These are phyloP conservation scores for Pichia inconspicua DNA, from an alignment of 1,139 yeast genomes.

Conservation along the genomic window DNA sequence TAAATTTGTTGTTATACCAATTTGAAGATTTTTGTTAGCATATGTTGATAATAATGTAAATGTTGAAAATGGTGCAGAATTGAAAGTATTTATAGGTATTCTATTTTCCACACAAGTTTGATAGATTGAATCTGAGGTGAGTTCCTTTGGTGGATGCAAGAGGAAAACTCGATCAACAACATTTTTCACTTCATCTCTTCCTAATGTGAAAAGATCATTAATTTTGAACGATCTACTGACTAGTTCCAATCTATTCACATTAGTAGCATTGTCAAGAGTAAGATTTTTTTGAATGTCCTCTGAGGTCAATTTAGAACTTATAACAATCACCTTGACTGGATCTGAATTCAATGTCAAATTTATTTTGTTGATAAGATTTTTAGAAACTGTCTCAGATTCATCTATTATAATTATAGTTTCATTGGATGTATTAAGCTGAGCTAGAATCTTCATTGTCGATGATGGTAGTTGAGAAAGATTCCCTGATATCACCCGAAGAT, in stretches of 20 bases:
- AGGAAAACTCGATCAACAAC: conserved; percentile 75
- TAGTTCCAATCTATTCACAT: conserved; percentile 29
- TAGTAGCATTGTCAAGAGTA: background rate
- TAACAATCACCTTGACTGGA: conserved; percentile 9
- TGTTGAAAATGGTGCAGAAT: conserved; percentile 62
- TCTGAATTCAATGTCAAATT: conserved; percentile 30
- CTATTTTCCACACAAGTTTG: conserved; percentile 49
- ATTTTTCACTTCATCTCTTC: conserved; percentile 53
- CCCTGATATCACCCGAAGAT: no score
- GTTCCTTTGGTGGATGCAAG: conserved; percentile 28
- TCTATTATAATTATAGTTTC: conserved; percentile 64
- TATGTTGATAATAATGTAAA: conserved; percentile 72
- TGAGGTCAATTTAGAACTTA: conserved; percentile 1
- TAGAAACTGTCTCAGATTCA: conserved; percentile 30
- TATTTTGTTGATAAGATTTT: conserved; percentile 44
- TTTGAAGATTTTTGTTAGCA: conserved; percentile 64
- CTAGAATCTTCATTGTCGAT: conserved; percentile 29
- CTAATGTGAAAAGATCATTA: conserved; percentile 44
- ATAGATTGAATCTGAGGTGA: conserved; percentile 30
- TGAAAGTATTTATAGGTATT: conserved; percentile 77
- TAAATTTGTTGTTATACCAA: conserved; percentile 82
- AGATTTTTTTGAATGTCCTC: conserved; percentile 2
- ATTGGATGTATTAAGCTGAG: conserved; percentile 43
- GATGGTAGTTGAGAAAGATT: no score
- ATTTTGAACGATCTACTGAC: conserved; percentile 33